Evolutionary conservation across 2,329 filamentous ascomycete genomes (phyloP).

Genomic region (Cladophialophora yegresii): DNA sequence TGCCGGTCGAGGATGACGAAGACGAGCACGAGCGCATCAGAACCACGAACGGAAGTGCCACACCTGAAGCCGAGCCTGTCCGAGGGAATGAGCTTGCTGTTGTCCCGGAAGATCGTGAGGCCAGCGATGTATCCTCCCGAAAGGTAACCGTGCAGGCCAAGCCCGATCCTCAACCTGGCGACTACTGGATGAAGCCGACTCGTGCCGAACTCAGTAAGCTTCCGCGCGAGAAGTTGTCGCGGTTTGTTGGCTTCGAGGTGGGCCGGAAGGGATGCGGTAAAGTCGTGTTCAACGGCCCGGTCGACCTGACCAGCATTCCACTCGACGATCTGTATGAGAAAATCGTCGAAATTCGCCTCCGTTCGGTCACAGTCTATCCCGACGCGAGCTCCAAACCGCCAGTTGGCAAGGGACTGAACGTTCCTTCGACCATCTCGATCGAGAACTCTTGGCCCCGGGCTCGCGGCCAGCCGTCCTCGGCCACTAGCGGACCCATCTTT

Average conservation of each 20-base stretch:
- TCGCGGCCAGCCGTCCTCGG: constrained; percentile 58
- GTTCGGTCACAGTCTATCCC: constrained; percentile 85
- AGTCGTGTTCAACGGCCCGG: constrained; percentile 76
- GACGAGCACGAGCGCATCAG: constrained; percentile 59
- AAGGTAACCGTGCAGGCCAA: constrained; percentile 32
- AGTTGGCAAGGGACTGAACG: constrained; percentile 84
- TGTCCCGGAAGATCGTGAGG: constrained; percentile 64
- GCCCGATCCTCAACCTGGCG: constrained; percentile 62
- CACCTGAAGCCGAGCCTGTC: constrained; percentile 58
- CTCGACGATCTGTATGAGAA: constrained; percentile 76
- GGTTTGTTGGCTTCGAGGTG: constrained; percentile 73
- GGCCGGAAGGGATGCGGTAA: constrained; percentile 79
- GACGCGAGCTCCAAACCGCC: constrained; percentile 75
- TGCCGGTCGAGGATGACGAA: constrained; percentile 11
- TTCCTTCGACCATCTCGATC: constrained; percentile 82
- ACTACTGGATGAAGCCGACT: constrained; percentile 84
- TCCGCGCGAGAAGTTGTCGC: constrained; percentile 75
- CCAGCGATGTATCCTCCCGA: constrained; percentile 50
- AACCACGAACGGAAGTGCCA: constrained; percentile 47
- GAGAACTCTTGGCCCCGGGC: constrained; percentile 90
- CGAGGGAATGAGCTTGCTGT: constrained; percentile 75
- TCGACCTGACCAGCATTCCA: constrained; percentile 78
- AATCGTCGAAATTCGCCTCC: constrained; percentile 73
- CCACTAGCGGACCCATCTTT: constrained; percentile 66
- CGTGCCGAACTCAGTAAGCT: constrained; percentile 74